phyloP scores from a whole-genome alignment of 2,329 filamentous ascomycete genomes.

The Drechslerella coelobrocha region DNA sequence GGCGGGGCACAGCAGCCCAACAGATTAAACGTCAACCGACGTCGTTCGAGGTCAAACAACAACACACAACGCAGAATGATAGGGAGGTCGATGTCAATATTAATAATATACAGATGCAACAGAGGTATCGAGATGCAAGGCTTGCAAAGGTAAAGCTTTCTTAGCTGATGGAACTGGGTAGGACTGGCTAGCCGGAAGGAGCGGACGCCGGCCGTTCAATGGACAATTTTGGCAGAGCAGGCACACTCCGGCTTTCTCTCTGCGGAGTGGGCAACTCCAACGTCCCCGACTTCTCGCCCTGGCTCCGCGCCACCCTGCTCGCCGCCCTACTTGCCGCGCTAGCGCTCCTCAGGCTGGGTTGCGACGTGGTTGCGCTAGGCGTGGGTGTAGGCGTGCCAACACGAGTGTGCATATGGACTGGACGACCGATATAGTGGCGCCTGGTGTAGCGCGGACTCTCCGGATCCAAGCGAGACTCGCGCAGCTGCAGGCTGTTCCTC shows the following conservation, averaged over 20 bases:
- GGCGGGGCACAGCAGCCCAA: neutral
- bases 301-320: neutral
- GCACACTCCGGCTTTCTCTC: neutral
- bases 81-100: no score
- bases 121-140: no score
- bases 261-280: conserved; percentile 9
- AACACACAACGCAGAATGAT: conserved; percentile 25
- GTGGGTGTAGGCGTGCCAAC: no score
- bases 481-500: conserved; percentile 26
- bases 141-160: no score
- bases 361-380: conserved; percentile 15
- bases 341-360: conserved; percentile 15
- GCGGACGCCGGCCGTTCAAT: conserved; percentile 29
- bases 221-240: conserved; percentile 8
- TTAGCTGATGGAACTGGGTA: no score
- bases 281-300: conserved; percentile 31
- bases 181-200: no score
- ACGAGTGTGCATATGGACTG: no score
- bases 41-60: no score
- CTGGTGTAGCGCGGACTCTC: no score
- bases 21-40: no score
- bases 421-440: no score
- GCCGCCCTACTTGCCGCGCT: neutral
- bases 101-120: no score
- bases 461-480: neutral